These are phyloP conservation scores for Aspergillus sp. DNA, from an alignment of 2,329 filamentous ascomycete species.

Conservation along the genomic window DNA sequence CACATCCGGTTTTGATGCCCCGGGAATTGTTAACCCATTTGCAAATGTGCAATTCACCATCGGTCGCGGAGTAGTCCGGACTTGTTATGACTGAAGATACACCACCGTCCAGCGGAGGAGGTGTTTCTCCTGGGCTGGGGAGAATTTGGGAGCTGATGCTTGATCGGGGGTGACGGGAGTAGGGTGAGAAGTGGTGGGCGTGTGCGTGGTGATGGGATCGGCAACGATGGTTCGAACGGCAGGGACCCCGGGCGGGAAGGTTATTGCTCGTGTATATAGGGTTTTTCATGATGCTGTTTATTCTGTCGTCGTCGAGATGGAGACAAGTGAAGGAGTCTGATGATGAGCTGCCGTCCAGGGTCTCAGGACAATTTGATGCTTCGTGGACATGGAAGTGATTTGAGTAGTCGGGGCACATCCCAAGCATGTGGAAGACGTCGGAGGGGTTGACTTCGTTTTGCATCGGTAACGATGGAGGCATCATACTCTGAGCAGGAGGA, in stretches of 20 bases:
- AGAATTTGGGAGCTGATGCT: constrained; percentile 38
- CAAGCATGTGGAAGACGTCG: constrained; percentile 38
- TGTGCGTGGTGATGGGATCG: constrained; percentile 33
- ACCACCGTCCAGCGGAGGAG: constrained; percentile 36
- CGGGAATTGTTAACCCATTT: constrained; percentile 33
- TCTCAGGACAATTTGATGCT: constrained; percentile 14
- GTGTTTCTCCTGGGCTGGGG: constrained; percentile 38
- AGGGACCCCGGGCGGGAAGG: constrained; percentile 26
- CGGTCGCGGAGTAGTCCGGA: constrained; percentile 31
- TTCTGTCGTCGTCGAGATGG: constrained; percentile 32
- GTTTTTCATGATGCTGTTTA: constrained; percentile 29
- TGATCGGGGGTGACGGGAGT: constrained; percentile 36
- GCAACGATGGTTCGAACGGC: constrained; percentile 33
- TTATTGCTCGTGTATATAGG: constrained; percentile 23
- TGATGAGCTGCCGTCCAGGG: constrained; percentile 15
- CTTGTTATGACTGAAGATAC: constrained; percentile 38
- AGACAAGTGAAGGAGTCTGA: constrained; percentile 30
- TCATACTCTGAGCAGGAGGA: constrained; percentile 16
- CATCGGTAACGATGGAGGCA: constrained; percentile 22
- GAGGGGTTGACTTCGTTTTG: constrained; percentile 34
- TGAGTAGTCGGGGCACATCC: constrained; percentile 33
- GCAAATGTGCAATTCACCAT: constrained; percentile 38
- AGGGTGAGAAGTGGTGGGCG: constrained; percentile 35
- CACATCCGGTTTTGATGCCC: constrained; percentile 33
- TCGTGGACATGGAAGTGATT: constrained; percentile 26